Base-by-base conservation (phyloP, 352 stramenopile genomes). In the Globisporangium nagaii region DNA sequence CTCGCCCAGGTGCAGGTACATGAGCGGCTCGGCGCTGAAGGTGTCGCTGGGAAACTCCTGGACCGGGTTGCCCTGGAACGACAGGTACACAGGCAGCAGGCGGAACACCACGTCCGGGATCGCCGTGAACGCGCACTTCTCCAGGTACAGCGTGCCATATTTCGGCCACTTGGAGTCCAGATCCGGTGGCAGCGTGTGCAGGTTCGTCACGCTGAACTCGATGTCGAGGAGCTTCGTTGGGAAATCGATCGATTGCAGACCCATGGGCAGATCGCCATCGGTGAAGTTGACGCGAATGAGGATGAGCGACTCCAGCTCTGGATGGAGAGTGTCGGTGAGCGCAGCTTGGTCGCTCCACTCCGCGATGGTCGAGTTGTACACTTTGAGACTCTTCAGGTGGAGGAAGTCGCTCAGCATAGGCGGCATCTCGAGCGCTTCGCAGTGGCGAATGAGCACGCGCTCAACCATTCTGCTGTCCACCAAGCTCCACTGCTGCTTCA, bases 341-440 rank as follows among this genome's bases (percentile, higher is more conserved):
- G 58, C 65, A 8, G 68, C 62, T 30, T 56, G 58, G 17, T n/a
- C 36, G 10, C 30, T 49, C 68, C 68, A 77, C 2, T 45, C 30
- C 0, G 24, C 19, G 9, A 74, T 68, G 0, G 68, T 72, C 19
- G 68, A 66, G 32, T 74, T 77, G 43, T 77, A 77, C 3, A 74
- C 42, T 39, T 78, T 74, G 4, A 75, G 36, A 13, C 43, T 60
- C 7, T 19, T 45, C 1, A 60, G 24, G n/a, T 40, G 9, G 20
- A 52, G 45, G 24, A 78, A 78, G 4, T 66, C 47, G 0, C 47
- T 40, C 5, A 78, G 31, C 11, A 50, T 39, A 0, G 57, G 36
- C 0, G 66, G 62, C 20, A 75, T 42, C n/a, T 62, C 32, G 1
- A 78, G 37, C 10, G 7, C 12, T 5, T 57, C 43, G 6, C 69